A percentile compares a stretch with the other conserved stretches of the same genome.
Conservation (phyloP, 2,329 filamentous ascomycete species). For the Hymenoscyphus fructigenus region DNA sequence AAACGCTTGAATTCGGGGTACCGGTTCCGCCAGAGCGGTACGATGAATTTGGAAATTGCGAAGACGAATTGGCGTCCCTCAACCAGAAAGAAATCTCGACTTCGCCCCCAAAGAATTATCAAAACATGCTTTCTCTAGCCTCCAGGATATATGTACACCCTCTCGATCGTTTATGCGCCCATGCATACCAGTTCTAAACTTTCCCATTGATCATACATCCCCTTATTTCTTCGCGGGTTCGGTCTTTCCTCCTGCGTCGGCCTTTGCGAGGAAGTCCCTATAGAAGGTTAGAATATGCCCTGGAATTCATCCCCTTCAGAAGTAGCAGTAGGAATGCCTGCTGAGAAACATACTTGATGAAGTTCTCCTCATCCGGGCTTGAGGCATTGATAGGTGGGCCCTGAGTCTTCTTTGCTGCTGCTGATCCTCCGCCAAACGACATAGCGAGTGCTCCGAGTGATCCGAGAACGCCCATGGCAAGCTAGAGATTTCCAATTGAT, state of each 20-base stretch:
- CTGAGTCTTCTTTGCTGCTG: constrained; percentile 30
- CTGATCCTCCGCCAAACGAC: constrained; percentile 27
- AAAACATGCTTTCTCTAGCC: constrained; percentile 19
- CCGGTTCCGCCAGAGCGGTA: no score
- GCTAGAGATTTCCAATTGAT: constrained; percentile 25
- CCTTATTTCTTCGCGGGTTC: constrained; percentile 17
- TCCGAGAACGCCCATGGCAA: constrained; percentile 35
- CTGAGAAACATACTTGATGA: constrained; percentile 36
- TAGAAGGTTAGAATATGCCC: constrained; percentile 14
- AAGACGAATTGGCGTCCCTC: background rate
- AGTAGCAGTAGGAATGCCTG: background rate
- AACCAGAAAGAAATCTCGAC: background rate
- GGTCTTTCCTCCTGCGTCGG: constrained; percentile 24
- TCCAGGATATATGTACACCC: constrained; percentile 3
- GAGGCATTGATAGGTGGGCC: constrained; percentile 38
- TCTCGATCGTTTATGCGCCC: constrained; percentile 1
- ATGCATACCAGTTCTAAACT: background rate
- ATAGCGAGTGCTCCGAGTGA: constrained; percentile 23
- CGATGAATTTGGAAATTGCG: no score
- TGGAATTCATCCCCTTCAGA: background rate
- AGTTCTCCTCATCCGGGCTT: constrained; percentile 38
- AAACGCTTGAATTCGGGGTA: no score
- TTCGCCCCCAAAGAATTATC: constrained; percentile 5
- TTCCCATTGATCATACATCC: background rate
- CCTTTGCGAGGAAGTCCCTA: constrained; percentile 31